Evolutionary conservation across 495 filamentous ascomycete species (phyloP), one percentile per base, ranked within the genome.

Genomic region (Annulohypoxylon stygium): DNA sequence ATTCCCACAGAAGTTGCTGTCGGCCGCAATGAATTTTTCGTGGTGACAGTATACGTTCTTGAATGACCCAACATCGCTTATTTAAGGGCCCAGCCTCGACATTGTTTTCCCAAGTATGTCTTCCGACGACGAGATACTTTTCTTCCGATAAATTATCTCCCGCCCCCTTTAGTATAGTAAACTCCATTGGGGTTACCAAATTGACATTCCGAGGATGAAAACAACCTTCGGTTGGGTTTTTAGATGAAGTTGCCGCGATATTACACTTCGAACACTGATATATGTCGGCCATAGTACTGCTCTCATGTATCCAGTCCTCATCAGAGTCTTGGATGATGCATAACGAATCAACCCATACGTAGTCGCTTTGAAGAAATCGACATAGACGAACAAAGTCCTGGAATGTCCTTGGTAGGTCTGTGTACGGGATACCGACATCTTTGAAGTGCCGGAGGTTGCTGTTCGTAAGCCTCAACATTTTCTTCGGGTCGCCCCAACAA

Each of bases 321-420:
- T 8, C 11, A 33, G 69, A 34, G 18, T 37, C 30, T 69, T 81
- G 79, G 9, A 79, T 66, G 20, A 80, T 81, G 41, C 79, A 81
- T 5, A 81, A 50, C 6, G 71, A 78, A 61, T 81, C 80, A 37
- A 82, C 80, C 80, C 80, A 82, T 12, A 82, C 4, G 63, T 79
- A 80, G 6, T 58, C 25, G 18, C 69, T 53, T 6, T 55, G 50
- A 18, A 82, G 57, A 26, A 48, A 63, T 16, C 59, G 48, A 11
- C 74, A 70, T 23, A 76, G 51, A 3, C 45, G 37, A 23, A 79
- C 66, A 43, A 72, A 74, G 9, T 82, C 69, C 58, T 72, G 67
- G 57, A 80, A 81, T 3, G 78, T 80, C 51, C 71, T 76, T 5
- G 75, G 66, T 1, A 81, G 67, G 9, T 61, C 60, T 4, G 39